Base-by-base conservation (phyloP, 495 filamentous ascomycete species). In the Rostrohypoxylon terebratum region DNA sequence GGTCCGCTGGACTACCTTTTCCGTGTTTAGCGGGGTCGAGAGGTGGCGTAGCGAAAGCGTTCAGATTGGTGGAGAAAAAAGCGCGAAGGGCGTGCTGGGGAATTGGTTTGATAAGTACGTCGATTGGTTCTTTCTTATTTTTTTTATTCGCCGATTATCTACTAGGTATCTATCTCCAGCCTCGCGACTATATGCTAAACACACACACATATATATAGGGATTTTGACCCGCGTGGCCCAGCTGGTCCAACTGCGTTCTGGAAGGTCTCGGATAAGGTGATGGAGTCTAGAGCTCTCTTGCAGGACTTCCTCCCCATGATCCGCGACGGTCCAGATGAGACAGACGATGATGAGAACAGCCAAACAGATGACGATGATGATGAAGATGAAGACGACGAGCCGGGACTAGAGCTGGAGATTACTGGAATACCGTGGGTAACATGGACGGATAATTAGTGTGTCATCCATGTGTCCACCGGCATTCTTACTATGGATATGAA, bases 171-270 rank as follows among this genome's bases (percentile, higher is more conserved):
- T 28, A 28, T 28, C 4, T 4, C 25, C 25, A 28, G 28, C 28
- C 28, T 28, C 6, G 2, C 28, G 28, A 8, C 10, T 55, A 23
- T 14, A 33, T 31, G 57, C 40, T 72, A 47, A 71, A 55, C 31
- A n/a, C n/a, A n/a, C n/a, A n/a, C n/a, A n/a, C 31, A 14, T 1
- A 11, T 28, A 2, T 8, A 10, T 59, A 87, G 86, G 66, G 86
- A 90, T 72, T 86, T 80, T 67, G 85, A 88, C 69, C 77, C 80
- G 10, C 84, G 87, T 59, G 89, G 89, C 4, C 90, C 90, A 0
- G 88, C 83, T 2, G 90, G 90, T 4, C 90, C 90, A 6, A 89
- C 88, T 13, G 86, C 87, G 5, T 91, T 90, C 73, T 92, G 90
- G 90, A 92, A 92, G 79, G 76, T 87, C 4, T 83, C 81, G 33